These are phyloP conservation scores for Fallopia convolvulus DNA, from an alignment of 148 eudicot genomes.

Conservation along the genomic window DNA sequence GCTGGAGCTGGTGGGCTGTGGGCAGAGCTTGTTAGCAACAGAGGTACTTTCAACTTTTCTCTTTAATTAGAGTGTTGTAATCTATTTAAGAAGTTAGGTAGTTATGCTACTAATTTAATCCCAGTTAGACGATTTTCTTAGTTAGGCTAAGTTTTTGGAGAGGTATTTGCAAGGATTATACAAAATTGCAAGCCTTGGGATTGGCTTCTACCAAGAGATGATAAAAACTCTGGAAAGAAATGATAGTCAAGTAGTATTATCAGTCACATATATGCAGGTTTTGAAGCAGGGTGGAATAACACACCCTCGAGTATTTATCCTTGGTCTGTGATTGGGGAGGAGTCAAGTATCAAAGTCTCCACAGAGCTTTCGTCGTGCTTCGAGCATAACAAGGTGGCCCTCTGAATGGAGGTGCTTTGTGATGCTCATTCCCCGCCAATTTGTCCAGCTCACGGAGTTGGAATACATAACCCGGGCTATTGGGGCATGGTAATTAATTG, in stretches of 20 bases:
- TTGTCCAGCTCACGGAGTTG: conserved; percentile 34
- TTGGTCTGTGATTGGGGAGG: conserved; percentile 30
- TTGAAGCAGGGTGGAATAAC: conserved; percentile 29
- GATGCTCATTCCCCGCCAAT: not conserved
- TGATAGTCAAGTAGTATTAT: no score
- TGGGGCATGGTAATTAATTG: conserved; percentile 37
- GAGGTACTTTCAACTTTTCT: not conserved
- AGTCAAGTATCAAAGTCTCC: conserved; percentile 8
- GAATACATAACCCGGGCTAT: conserved; percentile 34
- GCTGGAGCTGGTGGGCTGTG: not conserved
- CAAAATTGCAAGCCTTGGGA: no score
- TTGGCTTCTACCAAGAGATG: no score
- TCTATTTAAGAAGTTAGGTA: no score
- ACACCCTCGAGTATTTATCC: conserved; percentile 27
- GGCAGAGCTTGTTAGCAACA: not conserved
- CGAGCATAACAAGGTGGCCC: conserved; percentile 24
- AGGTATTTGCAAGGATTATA: no score
- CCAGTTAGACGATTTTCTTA: no score
- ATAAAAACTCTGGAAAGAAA: no score
- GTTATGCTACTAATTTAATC: no score
- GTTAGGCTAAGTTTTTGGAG: no score
- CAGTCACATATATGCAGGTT: conserved; percentile 13
- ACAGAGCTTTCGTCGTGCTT: conserved; percentile 30
- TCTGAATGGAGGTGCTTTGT: conserved; percentile 34
- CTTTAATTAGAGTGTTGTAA: no score